Evolutionary conservation across 768 basidiomycete genomes (phyloP), one percentile per base, ranked within the genome.

Genomic region (Butyriboletus loyo): DNA sequence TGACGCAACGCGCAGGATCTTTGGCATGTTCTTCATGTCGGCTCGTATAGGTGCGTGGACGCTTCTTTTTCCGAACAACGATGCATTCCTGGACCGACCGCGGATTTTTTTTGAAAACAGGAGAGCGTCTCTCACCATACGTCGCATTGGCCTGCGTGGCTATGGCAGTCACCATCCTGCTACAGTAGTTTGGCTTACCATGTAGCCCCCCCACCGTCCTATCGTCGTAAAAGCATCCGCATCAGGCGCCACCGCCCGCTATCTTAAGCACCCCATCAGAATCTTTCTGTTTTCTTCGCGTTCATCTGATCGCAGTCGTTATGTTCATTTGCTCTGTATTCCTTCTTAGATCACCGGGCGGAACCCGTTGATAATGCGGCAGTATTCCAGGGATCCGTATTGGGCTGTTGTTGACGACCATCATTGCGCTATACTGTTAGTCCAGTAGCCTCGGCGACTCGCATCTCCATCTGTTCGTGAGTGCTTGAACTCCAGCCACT

Each of bases 61-160:
- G 3, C n/a, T n/a, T 5, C n/a, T 46, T 27, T 13, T 4, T 14
- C 17, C n/a, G 5, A 22, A n/a, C 22, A 15, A 34, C 37, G 5
- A 10, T 2, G 31, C 52, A 30, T 19, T 7, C 4, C 13, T 15
- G 19, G 25, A 21, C 42, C 36, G 11, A 55, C 24, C 28, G 9
- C 41, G 8, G 32, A 31, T 27, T 7, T 34, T 25, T n/a, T n/a
- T n/a, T n/a, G n/a, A 3, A 14, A n/a, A 45, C 68, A 97, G 94
- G 96, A 46, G 97, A 98, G 70, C 82, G 97, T 19, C 74, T 99
- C 40, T 98, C 96, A 27, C 97, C 96, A 35, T 98, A 98, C 62
- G 97, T 99, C 15, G 87, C 89, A 7, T 68, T 99, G 14, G 92
- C 96, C 15, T 98, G 96, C 67, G 71, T 98, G 22, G 83, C 83